Evolutionary conservation across 169 alveolate species (phyloP), one percentile per base, ranked within the genome.

Genomic region (Cystoisospora suis): DNA sequence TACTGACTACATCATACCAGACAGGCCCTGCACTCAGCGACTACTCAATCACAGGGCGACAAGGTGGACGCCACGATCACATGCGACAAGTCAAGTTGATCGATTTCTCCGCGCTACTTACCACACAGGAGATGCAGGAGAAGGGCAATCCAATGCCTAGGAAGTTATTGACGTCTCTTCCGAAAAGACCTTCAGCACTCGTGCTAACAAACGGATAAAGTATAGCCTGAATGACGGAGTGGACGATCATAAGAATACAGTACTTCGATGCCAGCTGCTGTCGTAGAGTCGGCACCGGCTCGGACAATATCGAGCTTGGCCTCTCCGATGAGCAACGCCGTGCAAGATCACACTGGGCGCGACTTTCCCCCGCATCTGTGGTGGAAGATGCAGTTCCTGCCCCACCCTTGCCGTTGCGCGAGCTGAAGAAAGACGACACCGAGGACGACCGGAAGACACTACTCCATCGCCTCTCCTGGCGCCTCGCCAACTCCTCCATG

Each of bases 61-160:
- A n/a, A n/a, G n/a, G n/a, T n/a, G n/a, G n/a, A n/a, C n/a, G n/a
- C n/a, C n/a, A n/a, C n/a, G n/a, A n/a, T n/a, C n/a, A n/a, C n/a
- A n/a, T n/a, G n/a, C n/a, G n/a, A n/a, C n/a, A n/a, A n/a, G n/a
- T n/a, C n/a, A n/a, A n/a, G n/a, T n/a, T n/a, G n/a, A n/a, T n/a
- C n/a, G 65, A 12, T 53, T 38, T 3, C 5, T 38, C 36, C 38
- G n/a, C 23, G 44, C n/a, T 17, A 58, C 92, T 77, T 88, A 88
- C 92, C 27, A 88, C 61, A 89, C 92, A 88, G 5, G 94, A 65
- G 75, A 91, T 45, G 85, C 81, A 81, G 36, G 89, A 65, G 81
- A 91, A 86, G 0, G 94, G 94, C 81, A 81, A 32, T 20, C 86
- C 87, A 75, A 89, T 69, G 44, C 94, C 94, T 79, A 91, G 80